Evolutionary conservation across 108 stramenopile genomes (phyloP).

Genomic region (Nannochloropsis salina): DNA sequence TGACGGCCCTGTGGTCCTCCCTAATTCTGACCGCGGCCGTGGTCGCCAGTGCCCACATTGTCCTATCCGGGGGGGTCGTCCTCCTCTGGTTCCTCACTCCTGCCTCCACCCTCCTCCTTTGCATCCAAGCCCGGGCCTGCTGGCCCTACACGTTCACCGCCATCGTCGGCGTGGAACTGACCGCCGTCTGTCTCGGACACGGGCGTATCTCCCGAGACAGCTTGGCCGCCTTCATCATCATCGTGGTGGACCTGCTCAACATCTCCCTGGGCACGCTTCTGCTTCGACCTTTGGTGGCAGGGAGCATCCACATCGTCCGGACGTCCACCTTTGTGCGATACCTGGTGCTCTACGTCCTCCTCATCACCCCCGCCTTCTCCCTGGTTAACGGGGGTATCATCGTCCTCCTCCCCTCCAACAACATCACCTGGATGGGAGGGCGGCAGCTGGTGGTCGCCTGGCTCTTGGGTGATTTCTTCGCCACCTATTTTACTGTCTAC

Average conservation of each 20-base stretch:
- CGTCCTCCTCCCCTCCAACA: slow-evolving; percentile 3
- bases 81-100: background rate
- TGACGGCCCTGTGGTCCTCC: background rate
- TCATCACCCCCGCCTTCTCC: background rate
- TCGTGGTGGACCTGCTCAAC: background rate
- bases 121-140: background rate
- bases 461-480: background rate
- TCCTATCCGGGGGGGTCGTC: background rate
- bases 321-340: slow-evolving; percentile 5
- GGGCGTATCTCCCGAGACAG: background rate
- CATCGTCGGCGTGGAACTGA: background rate
- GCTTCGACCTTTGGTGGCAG: background rate
- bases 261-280: background rate
- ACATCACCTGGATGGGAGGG: background rate
- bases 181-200: background rate
- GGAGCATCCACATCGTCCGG: background rate
- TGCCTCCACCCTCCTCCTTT: background rate
- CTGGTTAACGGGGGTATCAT: background rate
- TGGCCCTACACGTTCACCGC: background rate
- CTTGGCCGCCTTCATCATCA: background rate
- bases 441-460: background rate
- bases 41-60: background rate
- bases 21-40: background rate
- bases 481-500: background rate
- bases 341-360: background rate